These are phyloP conservation scores for Scheffersomyces lignosus DNA, from an alignment of 805 yeast genomes.

Conservation along the genomic window DNA sequence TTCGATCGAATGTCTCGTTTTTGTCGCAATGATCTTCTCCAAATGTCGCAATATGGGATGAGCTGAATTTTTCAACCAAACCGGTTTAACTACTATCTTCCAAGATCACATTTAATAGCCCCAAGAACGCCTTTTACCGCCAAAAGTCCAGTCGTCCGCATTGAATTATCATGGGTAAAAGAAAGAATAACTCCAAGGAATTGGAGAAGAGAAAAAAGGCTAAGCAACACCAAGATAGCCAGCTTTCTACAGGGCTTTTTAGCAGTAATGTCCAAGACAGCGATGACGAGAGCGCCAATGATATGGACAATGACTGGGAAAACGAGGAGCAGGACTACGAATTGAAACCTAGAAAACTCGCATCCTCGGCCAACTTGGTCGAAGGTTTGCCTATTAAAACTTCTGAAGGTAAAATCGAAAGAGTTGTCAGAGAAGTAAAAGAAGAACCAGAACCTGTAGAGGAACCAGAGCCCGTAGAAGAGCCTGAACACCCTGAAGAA, in stretches of 20 bases:
- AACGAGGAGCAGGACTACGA: conserved; percentile 82
- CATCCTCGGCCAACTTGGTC: conserved; percentile 42
- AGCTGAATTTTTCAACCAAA: no score
- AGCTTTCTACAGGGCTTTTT: conserved; percentile 39
- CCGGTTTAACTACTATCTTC: no score
- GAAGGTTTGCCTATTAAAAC: conserved; percentile 82
- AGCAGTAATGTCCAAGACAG: conserved; percentile 4
- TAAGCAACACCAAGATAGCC: conserved; percentile 42
- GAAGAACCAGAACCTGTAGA: conserved; percentile 17
- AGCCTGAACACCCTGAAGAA: conserved; percentile 26
- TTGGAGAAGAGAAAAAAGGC: conserved; percentile 36
- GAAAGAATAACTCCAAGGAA: conserved; percentile 23
- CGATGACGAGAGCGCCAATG: conserved; percentile 10
- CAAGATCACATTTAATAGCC: no score
- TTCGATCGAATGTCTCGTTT: no score
- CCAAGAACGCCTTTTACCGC: no score
- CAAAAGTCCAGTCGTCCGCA: no score
- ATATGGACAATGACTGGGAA: conserved; percentile 50
- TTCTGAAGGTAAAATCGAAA: conserved; percentile 69
- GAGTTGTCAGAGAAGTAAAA: conserved; percentile 49
- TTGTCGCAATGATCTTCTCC: no score
- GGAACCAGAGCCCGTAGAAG: conserved; percentile 15
- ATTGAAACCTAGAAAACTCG: conserved; percentile 59
- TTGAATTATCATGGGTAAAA: conserved; percentile 43
- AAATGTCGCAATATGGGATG: no score